Conservation (phyloP, 306 rosid species). For the Trifolium subterraneum region DNA sequence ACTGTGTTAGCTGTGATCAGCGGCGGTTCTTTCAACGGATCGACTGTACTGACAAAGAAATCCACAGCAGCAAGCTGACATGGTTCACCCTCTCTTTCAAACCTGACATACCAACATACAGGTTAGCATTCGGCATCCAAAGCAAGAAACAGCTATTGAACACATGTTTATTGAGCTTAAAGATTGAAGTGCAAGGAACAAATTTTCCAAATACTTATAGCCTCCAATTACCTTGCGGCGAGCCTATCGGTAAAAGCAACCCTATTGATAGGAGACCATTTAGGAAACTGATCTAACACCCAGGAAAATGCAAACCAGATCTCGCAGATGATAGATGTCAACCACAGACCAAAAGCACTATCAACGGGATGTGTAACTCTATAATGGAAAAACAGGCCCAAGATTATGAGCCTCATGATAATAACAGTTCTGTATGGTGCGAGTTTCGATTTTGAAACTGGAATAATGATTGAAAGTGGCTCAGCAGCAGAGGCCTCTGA, state of each 20-base stretch:
- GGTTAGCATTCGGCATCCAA: constrained; percentile 40
- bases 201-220: constrained; percentile 1
- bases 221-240: constrained; percentile 73
- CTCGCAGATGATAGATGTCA: constrained; percentile 94
- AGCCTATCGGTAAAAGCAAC: constrained; percentile 67
- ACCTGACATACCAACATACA: constrained; percentile 52
- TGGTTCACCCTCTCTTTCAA: constrained; percentile 83
- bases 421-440: constrained; percentile 78
- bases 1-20: constrained; percentile 93
- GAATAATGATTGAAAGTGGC: constrained; percentile 66
- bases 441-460: constrained; percentile 68
- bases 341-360: constrained; percentile 93
- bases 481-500: constrained; percentile 62
- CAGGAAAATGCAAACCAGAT: constrained; percentile 98
- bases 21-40: constrained; percentile 97
- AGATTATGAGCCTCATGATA: constrained; percentile 67
- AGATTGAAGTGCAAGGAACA: constrained; percentile 40
- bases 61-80: constrained; percentile 95
- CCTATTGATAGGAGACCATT: constrained; percentile 90
- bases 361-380: constrained; percentile 93
- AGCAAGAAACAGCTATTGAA: constrained; percentile 17
- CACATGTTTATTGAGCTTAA: constrained; percentile 26
- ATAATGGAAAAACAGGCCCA: constrained; percentile 92
- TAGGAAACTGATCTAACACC: constrained; percentile 98
- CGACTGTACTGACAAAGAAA: constrained; percentile 98